Evolutionary conservation across 176 grass and related monocot species (phyloP).

Genomic region (Juncus inflexus): DNA sequence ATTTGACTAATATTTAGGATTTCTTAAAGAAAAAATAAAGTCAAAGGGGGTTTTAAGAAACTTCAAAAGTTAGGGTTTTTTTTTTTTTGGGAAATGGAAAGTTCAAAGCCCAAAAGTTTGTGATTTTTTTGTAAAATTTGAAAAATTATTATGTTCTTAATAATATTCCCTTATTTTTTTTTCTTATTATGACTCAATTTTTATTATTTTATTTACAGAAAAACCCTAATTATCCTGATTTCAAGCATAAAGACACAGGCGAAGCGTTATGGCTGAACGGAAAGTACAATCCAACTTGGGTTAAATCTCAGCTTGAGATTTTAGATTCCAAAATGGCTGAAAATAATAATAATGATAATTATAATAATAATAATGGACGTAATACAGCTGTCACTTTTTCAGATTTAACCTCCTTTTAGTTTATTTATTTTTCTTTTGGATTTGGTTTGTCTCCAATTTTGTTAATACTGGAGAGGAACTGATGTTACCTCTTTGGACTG

Average conservation of each 20-base stretch:
- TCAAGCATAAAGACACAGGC: conserved; percentile 27
- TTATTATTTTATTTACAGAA: conserved; percentile 2
- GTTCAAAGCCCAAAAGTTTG: no score
- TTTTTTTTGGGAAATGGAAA: no score
- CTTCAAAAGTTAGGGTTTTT: no score
- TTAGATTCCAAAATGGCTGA: conserved; percentile 17
- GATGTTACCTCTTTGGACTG: neutral
- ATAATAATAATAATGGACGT: neutral
- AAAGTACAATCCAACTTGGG: conserved; percentile 27
- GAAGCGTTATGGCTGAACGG: conserved; percentile 23
- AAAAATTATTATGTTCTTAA: no score
- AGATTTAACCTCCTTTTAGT: conserved; percentile 10
- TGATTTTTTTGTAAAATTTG: no score
- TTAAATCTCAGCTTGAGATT: conserved; percentile 16
- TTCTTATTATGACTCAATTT: no score
- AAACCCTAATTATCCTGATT: conserved; percentile 31
- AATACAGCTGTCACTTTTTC: conserved; percentile 17
- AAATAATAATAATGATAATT: no score
- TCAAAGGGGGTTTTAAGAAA: no score
- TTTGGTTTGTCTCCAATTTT: conserved; percentile 12
- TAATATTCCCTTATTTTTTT: no score
- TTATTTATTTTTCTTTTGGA: neutral
- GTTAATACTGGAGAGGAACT: neutral
- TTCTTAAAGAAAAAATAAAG: no score
- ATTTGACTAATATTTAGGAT: no score